Base-by-base conservation (phyloP, 2,329 filamentous ascomycete species). In the Metarhizium brunneum region DNA sequence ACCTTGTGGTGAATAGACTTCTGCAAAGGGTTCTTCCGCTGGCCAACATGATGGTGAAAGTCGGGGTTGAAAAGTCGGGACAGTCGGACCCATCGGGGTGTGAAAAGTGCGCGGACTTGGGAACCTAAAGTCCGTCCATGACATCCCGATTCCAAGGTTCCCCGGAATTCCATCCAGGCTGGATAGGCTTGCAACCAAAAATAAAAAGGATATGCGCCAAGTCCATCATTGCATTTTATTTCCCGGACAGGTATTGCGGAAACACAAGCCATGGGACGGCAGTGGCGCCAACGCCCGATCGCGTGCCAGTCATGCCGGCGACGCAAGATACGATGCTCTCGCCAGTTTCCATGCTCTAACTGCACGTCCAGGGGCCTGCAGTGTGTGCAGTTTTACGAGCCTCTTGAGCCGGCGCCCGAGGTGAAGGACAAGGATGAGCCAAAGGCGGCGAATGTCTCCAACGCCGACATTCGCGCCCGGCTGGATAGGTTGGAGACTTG, bases 271-370 rank as follows among this genome's bases (percentile, higher is more conserved):
- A 67, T 67, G 65, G 65, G 62, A 14, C 60, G 64, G 29, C 63
- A 67, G 58, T 61, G 64, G 55, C 66, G 66, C 47, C 64, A 66
- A 53, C 63, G 65, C n/a, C 66, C 66, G 45, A 61, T 69, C 43
- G 68, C 66, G 29, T 69, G 66, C 49, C 63, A 66, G 54, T 66
- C 67, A 43, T 69, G 66, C 54, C 62, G 66, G 42, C 57, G 61
- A 36, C 66, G 65, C 55, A 69, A 69, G 58, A 58, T 69, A 47
- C 62, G 66, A 40, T 69, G 67, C 57, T 67, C 65, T 47, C 63
- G 67, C 50, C 59, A 65, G 48, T 68, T 69, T 47, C 67, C 67
- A 2, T 69, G 67, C 58, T 61, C 62, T 35, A 69, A 69, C 61
- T 69, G 67, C 58, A 64, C 63, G 49, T 63, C 61, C 50, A 65